Percentiles rank a stretch among this genome's conserved stretches.
These are phyloP conservation scores for Aspergillus piperis DNA, from an alignment of 2,329 filamentous ascomycete species.

Conservation along the genomic window DNA sequence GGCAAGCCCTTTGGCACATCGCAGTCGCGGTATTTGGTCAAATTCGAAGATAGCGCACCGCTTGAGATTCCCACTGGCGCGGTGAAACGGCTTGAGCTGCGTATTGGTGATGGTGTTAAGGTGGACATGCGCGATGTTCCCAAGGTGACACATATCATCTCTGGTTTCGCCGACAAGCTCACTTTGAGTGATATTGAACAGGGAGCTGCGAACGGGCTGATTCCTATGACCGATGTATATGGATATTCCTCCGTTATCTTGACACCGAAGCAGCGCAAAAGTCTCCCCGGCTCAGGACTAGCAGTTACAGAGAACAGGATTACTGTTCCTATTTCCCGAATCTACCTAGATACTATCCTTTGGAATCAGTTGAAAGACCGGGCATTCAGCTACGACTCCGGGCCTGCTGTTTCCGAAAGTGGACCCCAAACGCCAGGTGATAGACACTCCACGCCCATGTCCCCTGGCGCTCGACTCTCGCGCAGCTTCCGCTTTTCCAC, in stretches of 20 bases:
- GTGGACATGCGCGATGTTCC: conserved; percentile 46
- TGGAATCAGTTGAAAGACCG: conserved; percentile 50
- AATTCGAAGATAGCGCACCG: conserved; percentile 47
- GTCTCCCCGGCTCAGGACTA: conserved; percentile 37
- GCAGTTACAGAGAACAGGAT: conserved; percentile 34
- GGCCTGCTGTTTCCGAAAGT: conserved; percentile 19
- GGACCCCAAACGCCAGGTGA: conserved; percentile 42
- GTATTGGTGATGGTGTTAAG: conserved; percentile 49
- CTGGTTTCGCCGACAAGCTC: conserved; percentile 43
- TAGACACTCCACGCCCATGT: conserved; percentile 43
- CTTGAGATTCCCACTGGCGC: conserved; percentile 43
- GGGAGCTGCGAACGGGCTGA: conserved; percentile 24
- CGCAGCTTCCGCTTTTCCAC: conserved; percentile 36
- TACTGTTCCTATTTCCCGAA: conserved; percentile 45
- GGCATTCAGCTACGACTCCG: conserved; percentile 34
- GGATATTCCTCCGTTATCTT: conserved; percentile 46
- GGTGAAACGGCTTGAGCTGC: conserved; percentile 49
- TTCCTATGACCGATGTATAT: conserved; percentile 45
- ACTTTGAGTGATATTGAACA: conserved; percentile 29
- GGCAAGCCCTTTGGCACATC: conserved; percentile 44
- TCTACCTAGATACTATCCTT: conserved; percentile 50
- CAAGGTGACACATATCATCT: conserved; percentile 46
- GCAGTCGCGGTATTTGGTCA: conserved; percentile 47
- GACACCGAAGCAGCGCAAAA: conserved; percentile 45
- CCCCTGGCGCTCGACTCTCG: conserved; percentile 53